These are phyloP conservation scores for Cryptosporidium tyzzeri DNA, from an alignment of 169 alveolate genomes.

Conservation along the genomic window DNA sequence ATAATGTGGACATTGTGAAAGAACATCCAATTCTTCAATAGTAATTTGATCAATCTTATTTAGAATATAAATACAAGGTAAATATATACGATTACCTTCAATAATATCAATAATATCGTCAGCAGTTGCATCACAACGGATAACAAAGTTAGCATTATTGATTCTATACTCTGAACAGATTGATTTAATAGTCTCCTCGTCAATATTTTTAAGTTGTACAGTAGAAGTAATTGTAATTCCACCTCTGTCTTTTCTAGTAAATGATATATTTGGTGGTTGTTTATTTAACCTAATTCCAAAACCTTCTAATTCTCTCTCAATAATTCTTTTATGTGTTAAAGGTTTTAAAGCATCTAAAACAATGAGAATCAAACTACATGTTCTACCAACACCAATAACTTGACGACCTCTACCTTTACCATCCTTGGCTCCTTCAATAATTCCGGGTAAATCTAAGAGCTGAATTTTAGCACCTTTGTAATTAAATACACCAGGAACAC, in stretches of 20 bases:
- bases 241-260: conserved; percentile 87
- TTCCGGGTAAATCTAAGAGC: conserved; percentile 97
- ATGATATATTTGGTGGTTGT: conserved; percentile 91
- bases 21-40: conserved; percentile 92
- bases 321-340: conserved; percentile 90
- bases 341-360: conserved; percentile 96
- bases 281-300: conserved; percentile 96
- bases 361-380: conserved; percentile 93
- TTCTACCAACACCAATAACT: conserved; percentile 98
- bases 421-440: conserved; percentile 97
- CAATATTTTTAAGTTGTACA: conserved; percentile 80
- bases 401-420: conserved; percentile 98
- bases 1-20: conserved; percentile 95
- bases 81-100: conserved; percentile 94
- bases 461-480: conserved; percentile 96
- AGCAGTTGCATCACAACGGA: conserved; percentile 95
- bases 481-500: conserved; percentile 97
- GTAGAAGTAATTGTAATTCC: conserved; percentile 85
- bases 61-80: conserved; percentile 94
- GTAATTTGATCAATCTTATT: conserved; percentile 93
- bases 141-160: conserved; percentile 92
- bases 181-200: conserved; percentile 86
- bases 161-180: conserved; percentile 93
- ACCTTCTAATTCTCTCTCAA: conserved; percentile 96
- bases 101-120: conserved; percentile 98